Conservation (phyloP, 2,329 filamentous ascomycete species). For the Scytalidium sp. region DNA sequence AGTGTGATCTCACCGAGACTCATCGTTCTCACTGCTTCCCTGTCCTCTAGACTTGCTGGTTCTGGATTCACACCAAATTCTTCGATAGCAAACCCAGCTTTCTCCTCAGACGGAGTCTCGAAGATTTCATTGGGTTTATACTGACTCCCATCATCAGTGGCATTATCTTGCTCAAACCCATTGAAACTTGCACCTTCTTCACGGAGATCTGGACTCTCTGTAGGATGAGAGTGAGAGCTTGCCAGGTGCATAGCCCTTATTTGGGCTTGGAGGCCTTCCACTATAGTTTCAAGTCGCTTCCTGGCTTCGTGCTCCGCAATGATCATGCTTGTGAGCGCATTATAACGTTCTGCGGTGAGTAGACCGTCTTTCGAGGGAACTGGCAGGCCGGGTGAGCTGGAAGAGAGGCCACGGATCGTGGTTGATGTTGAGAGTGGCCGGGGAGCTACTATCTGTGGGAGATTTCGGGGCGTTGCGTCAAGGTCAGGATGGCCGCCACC, state of each 20-base stretch:
- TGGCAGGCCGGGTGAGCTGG: constrained; percentile 22
- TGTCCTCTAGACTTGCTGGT: constrained; percentile 29
- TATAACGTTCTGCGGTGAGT: constrained; percentile 43
- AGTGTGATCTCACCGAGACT: constrained; percentile 60
- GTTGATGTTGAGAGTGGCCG: constrained; percentile 29
- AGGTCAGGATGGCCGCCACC: constrained; percentile 10
- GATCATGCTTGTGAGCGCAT: constrained; percentile 48
- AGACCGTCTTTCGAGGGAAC: constrained; percentile 15
- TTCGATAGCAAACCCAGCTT: constrained; percentile 38
- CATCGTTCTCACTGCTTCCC: constrained; percentile 55
- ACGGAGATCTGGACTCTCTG: constrained; percentile 6
- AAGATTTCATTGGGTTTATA: constrained; percentile 46
- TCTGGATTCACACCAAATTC: constrained; percentile 23
- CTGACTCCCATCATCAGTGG: constrained; percentile 21
- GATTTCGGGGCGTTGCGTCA: constrained; percentile 6
- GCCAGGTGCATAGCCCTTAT: constrained; percentile 10
- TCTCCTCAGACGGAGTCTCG: constrained; percentile 49
- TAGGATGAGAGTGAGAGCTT: constrained; percentile 8
- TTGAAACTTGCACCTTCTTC: constrained; percentile 11
- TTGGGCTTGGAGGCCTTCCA: constrained; percentile 42
- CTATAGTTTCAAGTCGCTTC: constrained; percentile 52
- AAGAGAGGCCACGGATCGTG: constrained; percentile 24
- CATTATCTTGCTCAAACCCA: constrained; percentile 26
- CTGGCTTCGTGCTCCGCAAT: constrained; percentile 55
- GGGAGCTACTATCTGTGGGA: background rate